Conservation (phyloP, 2,329 filamentous ascomycete genomes). For the Fusarium nematophilum region DNA sequence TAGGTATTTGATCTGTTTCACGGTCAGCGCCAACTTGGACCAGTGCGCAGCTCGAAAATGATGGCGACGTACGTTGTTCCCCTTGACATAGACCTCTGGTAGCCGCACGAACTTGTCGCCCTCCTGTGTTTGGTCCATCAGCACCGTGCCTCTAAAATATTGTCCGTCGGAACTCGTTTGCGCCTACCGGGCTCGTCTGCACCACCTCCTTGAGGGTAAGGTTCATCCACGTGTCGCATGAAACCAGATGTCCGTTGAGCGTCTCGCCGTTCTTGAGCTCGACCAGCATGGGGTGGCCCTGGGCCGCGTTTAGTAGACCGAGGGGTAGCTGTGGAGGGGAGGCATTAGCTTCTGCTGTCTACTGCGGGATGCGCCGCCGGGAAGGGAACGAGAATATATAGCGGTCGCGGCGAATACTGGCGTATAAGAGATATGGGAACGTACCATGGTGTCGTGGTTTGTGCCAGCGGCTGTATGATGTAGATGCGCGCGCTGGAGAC, state of each 20-base stretch:
- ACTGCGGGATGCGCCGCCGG: constrained; percentile 10
- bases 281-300: constrained; percentile 97
- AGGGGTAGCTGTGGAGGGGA: constrained; percentile 67
- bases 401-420: background rate
- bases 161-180: background rate
- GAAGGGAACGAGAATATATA: background rate
- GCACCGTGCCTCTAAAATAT: constrained; percentile 8
- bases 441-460: constrained; percentile 41
- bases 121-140: constrained; percentile 66
- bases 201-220: constrained; percentile 96
- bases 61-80: constrained; percentile 83
- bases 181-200: constrained; percentile 83
- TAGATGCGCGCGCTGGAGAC: constrained; percentile 37
- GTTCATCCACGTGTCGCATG: constrained; percentile 99
- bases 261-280: constrained; percentile 98
- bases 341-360: constrained; percentile 37
- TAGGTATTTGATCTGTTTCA: constrained; percentile 91
- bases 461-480: constrained; percentile 33
- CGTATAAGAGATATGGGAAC: background rate
- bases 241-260: constrained; percentile 93
- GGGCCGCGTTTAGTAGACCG: constrained; percentile 91
- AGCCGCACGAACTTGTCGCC: constrained; percentile 93
- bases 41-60: background rate
- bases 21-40: constrained; percentile 10
- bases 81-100: constrained; percentile 94